Percentiles rank a stretch among this genome's conserved stretches.
Evolutionary conservation across 1,284 basidiomycete genomes (phyloP).

Genomic region (Ganoderma meredithae): DNA sequence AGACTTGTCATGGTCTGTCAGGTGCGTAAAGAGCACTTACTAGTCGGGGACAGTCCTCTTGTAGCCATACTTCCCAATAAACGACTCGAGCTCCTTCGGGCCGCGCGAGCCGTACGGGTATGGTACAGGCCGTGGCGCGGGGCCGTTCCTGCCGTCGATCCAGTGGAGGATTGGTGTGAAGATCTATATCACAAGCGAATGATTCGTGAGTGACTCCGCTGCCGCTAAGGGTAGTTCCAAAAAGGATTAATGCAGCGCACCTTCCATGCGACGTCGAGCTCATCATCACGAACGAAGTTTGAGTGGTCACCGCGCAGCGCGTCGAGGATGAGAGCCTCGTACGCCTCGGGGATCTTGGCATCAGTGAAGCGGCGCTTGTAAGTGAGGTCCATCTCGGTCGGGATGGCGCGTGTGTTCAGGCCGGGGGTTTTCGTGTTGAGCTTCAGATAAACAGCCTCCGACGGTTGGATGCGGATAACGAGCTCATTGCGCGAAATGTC

Average conservation of each 20-base stretch:
- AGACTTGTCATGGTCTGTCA: neutral
- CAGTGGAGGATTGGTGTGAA: constrained; percentile 95
- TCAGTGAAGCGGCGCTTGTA: constrained; percentile 95
- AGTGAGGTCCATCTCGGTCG: constrained; percentile 95
- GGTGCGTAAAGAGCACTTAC: constrained; percentile 54
- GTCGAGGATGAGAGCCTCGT: constrained; percentile 92
- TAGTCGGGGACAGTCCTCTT: constrained; percentile 73
- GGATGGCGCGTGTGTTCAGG: constrained; percentile 86
- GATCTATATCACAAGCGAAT: constrained; percentile 59
- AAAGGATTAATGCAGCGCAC: constrained; percentile 47
- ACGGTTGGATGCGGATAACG: constrained; percentile 94
- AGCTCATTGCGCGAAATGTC: constrained; percentile 95
- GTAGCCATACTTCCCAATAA: constrained; percentile 82
- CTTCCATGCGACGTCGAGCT: constrained; percentile 96
- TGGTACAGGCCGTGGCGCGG: constrained; percentile 70
- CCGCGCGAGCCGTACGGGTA: constrained; percentile 95
- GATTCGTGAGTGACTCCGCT: neutral
- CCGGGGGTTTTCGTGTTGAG: constrained; percentile 95
- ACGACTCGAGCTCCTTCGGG: constrained; percentile 83
- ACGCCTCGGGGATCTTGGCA: constrained; percentile 91
- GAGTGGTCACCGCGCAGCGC: constrained; percentile 90
- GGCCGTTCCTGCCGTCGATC: constrained; percentile 82
- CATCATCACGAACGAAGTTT: constrained; percentile 95
- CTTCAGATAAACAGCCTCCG: constrained; percentile 95
- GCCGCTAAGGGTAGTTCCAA: neutral